These are phyloP conservation scores for Colletotrichum sp. DNA, from an alignment of 2,329 filamentous ascomycete genomes.

Conservation along the genomic window DNA sequence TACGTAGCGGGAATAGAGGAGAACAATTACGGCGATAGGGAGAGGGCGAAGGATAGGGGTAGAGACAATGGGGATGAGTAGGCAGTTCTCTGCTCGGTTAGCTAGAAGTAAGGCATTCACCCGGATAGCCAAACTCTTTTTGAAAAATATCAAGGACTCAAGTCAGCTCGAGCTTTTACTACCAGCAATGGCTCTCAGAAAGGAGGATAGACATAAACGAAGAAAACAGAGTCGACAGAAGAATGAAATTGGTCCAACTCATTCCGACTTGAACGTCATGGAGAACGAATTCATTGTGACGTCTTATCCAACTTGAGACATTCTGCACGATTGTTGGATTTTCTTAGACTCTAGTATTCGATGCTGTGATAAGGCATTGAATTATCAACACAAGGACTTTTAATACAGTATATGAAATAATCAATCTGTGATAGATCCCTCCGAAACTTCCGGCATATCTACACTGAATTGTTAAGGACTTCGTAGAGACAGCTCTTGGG, in stretches of 20 bases:
- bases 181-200: neutral
- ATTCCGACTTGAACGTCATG: rapidly evolving
- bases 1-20: no score
- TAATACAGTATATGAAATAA: neutral
- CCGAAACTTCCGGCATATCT: neutral
- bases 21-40: no score
- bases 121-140: no score
- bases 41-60: no score
- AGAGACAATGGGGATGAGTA: no score
- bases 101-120: no score
- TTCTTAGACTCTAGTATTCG: neutral
- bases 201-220: neutral
- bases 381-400: neutral
- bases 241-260: no score
- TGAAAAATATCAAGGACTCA: no score
- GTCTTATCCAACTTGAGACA: neutral
- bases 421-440: neutral
- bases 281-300: neutral
- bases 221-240: neutral
- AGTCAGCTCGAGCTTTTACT: neutral
- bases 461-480: neutral
- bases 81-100: no score
- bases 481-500: neutral
- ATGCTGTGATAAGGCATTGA: neutral
- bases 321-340: neutral